These are phyloP conservation scores for Phaseolus coccineus DNA, from an alignment of 331 rosid species.

Conservation along the genomic window DNA sequence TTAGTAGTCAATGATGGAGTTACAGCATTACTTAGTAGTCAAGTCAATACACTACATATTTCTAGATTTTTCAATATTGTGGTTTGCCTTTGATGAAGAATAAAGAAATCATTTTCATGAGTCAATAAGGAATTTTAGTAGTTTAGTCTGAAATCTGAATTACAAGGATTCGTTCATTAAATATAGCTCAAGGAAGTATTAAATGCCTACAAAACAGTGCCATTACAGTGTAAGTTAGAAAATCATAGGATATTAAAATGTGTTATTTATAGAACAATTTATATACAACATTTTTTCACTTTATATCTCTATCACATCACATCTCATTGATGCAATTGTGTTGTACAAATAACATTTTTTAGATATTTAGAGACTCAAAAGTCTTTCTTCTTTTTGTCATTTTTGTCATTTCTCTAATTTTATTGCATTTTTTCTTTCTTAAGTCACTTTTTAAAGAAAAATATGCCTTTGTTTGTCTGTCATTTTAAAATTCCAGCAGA, in stretches of 20 bases:
- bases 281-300: too few species aligned
- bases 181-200: too few species aligned
- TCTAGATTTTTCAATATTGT: neutral
- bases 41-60: neutral
- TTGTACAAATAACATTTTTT: neutral
- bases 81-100: conserved; percentile 15
- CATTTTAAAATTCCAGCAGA: neutral
- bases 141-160: neutral
- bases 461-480: neutral
- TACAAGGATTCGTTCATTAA: too few species aligned
- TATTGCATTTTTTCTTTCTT: neutral
- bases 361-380: neutral
- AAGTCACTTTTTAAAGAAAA: neutral
- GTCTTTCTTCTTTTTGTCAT: too few species aligned
- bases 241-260: too few species aligned
- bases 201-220: too few species aligned
- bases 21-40: neutral
- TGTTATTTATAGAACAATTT: too few species aligned
- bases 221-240: too few species aligned
- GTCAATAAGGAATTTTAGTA: neutral
- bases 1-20: conserved; percentile 18
- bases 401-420: too few species aligned
- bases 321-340: too few species aligned
- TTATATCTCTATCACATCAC: too few species aligned
- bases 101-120: conserved; percentile 6